Percentiles rank a stretch among this genome's conserved stretches.
These are phyloP conservation scores for Trichoderma atrobrunneum DNA, from an alignment of 2,329 filamentous ascomycete genomes.

Conservation along the genomic window DNA sequence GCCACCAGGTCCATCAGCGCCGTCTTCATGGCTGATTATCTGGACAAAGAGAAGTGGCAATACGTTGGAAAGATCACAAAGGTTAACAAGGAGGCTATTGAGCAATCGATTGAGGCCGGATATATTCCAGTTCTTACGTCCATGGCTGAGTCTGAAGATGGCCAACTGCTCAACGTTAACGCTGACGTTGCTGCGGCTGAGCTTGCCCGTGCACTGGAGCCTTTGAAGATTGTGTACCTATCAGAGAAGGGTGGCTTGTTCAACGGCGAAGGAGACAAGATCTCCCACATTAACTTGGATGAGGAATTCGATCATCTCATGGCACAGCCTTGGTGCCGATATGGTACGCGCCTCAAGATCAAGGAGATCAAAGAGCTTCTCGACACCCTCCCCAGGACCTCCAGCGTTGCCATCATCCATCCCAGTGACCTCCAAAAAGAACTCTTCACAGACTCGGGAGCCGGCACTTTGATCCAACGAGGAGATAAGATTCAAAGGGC, in stretches of 20 bases:
- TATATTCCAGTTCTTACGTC: constrained; percentile 93
- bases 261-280: constrained; percentile 90
- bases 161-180: constrained; percentile 94
- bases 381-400: constrained; percentile 82
- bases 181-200: constrained; percentile 95
- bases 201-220: constrained; percentile 82
- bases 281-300: constrained; percentile 94
- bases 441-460: constrained; percentile 92
- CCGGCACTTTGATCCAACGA: constrained; percentile 86
- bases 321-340: constrained; percentile 91
- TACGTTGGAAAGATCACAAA: constrained; percentile 92
- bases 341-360: constrained; percentile 94
- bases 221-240: constrained; percentile 97
- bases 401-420: constrained; percentile 96
- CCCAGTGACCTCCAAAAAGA: constrained; percentile 95
- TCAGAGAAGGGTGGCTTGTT: constrained; percentile 96
- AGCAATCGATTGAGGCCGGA: constrained; percentile 84
- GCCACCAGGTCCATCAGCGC: constrained; percentile 86
- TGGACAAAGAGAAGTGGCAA: constrained; percentile 95
- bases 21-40: constrained; percentile 88
- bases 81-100: constrained; percentile 86
- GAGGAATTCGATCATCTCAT: constrained; percentile 93
- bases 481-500: constrained; percentile 84
- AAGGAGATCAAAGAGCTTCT: constrained; percentile 94
- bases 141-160: constrained; percentile 90